These are phyloP conservation scores for Penicillium paradoxum DNA, from an alignment of 495 filamentous ascomycete genomes.

Conservation along the genomic window DNA sequence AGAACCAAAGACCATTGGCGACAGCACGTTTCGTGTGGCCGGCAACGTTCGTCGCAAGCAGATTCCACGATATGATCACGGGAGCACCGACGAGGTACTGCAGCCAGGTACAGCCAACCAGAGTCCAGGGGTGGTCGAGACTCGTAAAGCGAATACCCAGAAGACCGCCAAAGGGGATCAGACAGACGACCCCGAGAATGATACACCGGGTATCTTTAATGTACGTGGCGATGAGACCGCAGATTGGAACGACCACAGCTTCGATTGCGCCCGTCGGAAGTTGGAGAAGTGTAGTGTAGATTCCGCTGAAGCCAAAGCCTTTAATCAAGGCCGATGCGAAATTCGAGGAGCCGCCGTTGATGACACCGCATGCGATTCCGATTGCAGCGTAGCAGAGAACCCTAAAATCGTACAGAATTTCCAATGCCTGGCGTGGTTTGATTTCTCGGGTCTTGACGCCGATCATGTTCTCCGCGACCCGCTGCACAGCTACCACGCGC, in stretches of 20 bases:
- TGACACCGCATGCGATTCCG: constrained; percentile 38
- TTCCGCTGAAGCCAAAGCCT: constrained; percentile 35
- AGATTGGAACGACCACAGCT: constrained; percentile 31
- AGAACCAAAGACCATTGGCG: constrained; percentile 39
- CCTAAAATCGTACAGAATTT: constrained; percentile 38
- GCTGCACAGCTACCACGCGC: constrained; percentile 38
- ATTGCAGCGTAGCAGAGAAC: constrained; percentile 32
- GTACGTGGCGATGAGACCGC: constrained; percentile 37
- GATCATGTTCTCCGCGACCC: constrained; percentile 44
- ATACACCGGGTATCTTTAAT: constrained; percentile 40
- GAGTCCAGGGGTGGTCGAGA: constrained; percentile 43
- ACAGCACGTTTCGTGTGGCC: constrained; percentile 62
- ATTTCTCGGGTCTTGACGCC: constrained; percentile 44
- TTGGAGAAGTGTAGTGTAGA: constrained; percentile 43
- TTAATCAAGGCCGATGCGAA: constrained; percentile 45
- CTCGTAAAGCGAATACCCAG: constrained; percentile 40
- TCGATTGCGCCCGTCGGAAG: constrained; percentile 43
- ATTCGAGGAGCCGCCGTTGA: constrained; percentile 44
- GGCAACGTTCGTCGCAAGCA: constrained; percentile 56
- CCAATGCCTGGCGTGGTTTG: constrained; percentile 33
- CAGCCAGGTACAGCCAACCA: constrained; percentile 52
- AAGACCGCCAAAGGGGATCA: constrained; percentile 38
- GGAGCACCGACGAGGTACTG: constrained; percentile 42
- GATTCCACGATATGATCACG: constrained; percentile 50
- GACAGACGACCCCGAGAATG: constrained; percentile 29